Evolutionary conservation across 2,329 filamentous ascomycete genomes (phyloP).

Genomic region (Neonectria ditissima): DNA sequence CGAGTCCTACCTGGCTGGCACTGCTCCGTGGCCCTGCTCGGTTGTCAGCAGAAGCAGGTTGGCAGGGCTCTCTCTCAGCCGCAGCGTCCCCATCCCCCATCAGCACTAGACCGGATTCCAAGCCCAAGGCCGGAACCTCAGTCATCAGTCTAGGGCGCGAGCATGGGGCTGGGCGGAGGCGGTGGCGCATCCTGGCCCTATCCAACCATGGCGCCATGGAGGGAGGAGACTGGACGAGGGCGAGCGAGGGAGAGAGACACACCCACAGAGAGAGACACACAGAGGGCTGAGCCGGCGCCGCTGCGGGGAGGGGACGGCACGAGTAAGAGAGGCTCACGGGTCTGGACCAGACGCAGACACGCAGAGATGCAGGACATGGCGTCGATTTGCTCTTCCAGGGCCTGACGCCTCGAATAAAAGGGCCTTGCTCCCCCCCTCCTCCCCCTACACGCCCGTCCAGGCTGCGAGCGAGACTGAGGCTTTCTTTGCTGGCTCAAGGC

Average conservation of each 20-base stretch:
- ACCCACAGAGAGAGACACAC: too few relatives aligned
- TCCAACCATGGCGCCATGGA: conserved; percentile 38
- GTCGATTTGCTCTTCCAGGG: conserved; percentile 19
- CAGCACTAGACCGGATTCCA: conserved; percentile 44
- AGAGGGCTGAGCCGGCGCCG: conserved; percentile 41
- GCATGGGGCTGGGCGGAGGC: conserved; percentile 28
- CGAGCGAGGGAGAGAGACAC: too few relatives aligned
- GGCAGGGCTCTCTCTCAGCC: too few relatives aligned
- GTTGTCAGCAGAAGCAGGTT: conserved; percentile 27
- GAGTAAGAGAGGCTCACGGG: conserved; percentile 25
- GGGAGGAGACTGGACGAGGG: background rate
- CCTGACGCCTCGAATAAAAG: conserved; percentile 19
- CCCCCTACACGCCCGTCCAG: background rate
- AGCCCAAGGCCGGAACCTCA: conserved; percentile 24
- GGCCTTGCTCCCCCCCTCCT: conserved; percentile 4
- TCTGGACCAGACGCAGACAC: conserved; percentile 21
- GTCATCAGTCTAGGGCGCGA: conserved; percentile 29
- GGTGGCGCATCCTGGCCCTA: conserved; percentile 41
- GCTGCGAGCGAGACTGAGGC: conserved; percentile 10
- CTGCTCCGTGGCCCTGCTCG: too few relatives aligned
- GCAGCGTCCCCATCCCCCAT: conserved; percentile 43
- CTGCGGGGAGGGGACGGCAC: conserved; percentile 43
- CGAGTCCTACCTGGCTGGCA: background rate
- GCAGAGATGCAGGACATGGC: conserved; percentile 15
- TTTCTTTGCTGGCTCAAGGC: conserved; percentile 8